Evolutionary conservation across 139 green algal species (phyloP).

Genomic region (Micromonas commoda): DNA sequence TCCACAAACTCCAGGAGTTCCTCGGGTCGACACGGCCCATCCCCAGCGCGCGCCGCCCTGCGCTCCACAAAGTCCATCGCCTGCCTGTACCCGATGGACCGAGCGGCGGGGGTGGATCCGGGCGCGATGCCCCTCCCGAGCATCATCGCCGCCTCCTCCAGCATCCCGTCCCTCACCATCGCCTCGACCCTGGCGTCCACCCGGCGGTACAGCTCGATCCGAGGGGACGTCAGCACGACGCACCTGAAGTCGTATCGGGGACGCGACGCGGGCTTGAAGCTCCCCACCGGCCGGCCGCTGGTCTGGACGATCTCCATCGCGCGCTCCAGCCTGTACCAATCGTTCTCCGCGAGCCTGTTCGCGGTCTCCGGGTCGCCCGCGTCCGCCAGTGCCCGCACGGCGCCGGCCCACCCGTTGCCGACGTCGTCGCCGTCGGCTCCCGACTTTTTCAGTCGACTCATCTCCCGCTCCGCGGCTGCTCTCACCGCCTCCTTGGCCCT

Average conservation of each 20-base stretch:
- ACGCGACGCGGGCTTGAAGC: neutral
- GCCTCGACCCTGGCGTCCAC: constrained; percentile 9
- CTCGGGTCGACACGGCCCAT: neutral
- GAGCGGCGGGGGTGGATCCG: neutral
- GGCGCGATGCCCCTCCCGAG: neutral
- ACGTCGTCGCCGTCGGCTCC: neutral
- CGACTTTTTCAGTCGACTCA: neutral
- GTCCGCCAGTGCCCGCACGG: neutral
- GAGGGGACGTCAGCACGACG: neutral
- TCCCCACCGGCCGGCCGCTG: neutral
- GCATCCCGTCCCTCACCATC: constrained; percentile 12
- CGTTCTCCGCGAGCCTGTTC: constrained; percentile 7
- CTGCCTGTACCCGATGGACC: constrained; percentile 17
- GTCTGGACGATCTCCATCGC: constrained; percentile 20
- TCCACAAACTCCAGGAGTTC: constrained; percentile 8
- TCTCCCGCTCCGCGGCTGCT: neutral
- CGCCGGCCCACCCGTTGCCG: neutral
- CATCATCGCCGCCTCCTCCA: constrained; percentile 19
- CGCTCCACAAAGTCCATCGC: constrained; percentile 7
- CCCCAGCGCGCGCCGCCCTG: no score
- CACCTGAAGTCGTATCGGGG: constrained; percentile 4
- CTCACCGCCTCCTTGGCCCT: neutral
- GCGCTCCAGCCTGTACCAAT: constrained; percentile 31
- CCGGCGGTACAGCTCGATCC: constrained; percentile 15
- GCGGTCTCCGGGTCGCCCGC: constrained; percentile 26